Base-by-base conservation (phyloP, 371 early-diverging fungal species). In the Mucor racemosus region DNA sequence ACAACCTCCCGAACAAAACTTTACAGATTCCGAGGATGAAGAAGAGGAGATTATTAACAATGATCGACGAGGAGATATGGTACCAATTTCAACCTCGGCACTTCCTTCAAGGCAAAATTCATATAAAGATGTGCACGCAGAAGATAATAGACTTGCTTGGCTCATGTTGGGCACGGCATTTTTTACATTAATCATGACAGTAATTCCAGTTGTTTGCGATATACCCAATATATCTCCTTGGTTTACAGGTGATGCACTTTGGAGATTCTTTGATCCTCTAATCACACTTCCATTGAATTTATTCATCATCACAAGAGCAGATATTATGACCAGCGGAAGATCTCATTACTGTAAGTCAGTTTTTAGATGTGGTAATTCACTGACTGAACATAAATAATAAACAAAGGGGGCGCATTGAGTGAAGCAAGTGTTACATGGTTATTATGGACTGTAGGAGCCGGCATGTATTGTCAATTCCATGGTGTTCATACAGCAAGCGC, bases 401-500 rank as follows among this genome's bases (percentile, higher is more conserved):
- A 26, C 1, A 61, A 36, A 80, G 80, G 76, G 64, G 76, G 76
- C 4, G 41, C 59, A 26, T 65, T 74, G 44, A 72, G 72, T 11
- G 75, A 80, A 55, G 72, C 71, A 3, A 80, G 74, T 54, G 67
- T 79, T 0, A 61, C 65, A 17, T 76, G 80, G 76, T 34, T 80
- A 31, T 19, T 83, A 13, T 83, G 80, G 79, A 54, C 66, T 7
- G 55, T 83, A 15, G 81, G 79, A 10, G 79, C 79, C 8, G 79
- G 65, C 21, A 72, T 83, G 31, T 83, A 75, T 54, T 76, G 78
- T 5, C 83, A 83, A 60, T 80, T 80, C 7, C 83, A 83, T 55
- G 81, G 83, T 2, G 65, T 83, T 10, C 83, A 83, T 60, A 64
- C 75, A n/a, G 77, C 83, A 0, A 75, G 79, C 19, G 81, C 79